A percentile compares a stretch with the other conserved stretches of the same genome.
phyloP scores from a whole-genome alignment of 2,329 filamentous ascomycete species.

The Stemphylium vesicarium region DNA sequence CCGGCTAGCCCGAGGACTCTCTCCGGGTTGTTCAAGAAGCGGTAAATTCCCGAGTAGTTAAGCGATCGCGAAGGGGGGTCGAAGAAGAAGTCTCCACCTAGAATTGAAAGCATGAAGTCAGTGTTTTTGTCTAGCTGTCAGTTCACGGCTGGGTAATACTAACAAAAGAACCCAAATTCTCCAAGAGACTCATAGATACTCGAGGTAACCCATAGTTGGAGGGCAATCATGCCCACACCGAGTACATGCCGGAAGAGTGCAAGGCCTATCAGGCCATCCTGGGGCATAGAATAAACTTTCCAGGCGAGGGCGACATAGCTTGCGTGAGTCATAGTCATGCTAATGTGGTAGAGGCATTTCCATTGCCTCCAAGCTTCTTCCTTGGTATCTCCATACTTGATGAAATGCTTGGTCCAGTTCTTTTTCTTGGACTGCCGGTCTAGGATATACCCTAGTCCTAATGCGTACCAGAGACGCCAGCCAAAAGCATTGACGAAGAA shows the following conservation, averaged over 20 bases:
- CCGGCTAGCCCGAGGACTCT: conserved; percentile 91
- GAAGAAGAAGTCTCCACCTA: conserved; percentile 96
- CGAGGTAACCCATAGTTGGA: conserved; percentile 90
- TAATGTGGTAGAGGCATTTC: conserved; percentile 95
- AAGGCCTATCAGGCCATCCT: conserved; percentile 86
- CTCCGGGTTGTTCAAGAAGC: conserved; percentile 97
- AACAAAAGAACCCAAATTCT: conserved; percentile 82
- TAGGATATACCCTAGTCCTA: conserved; percentile 85
- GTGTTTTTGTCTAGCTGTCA: neutral
- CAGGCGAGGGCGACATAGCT: conserved; percentile 90
- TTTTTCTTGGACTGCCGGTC: conserved; percentile 87
- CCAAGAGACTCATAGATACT: conserved; percentile 96
- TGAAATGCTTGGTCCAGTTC: conserved; percentile 94
- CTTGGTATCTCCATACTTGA: conserved; percentile 91
- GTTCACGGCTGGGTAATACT: neutral
- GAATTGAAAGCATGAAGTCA: conserved; percentile 56
- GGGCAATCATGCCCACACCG: conserved; percentile 76
- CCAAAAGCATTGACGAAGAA: conserved; percentile 81
- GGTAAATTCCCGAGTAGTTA: conserved; percentile 96
- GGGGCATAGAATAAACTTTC: conserved; percentile 93
- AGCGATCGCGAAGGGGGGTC: conserved; percentile 80
- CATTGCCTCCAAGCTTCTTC: conserved; percentile 96
- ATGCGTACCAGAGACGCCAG: conserved; percentile 91
- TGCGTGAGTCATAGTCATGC: conserved; percentile 86
- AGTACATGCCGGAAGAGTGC: conserved; percentile 86